A percentile compares a stretch with the other conserved stretches of the same genome.
Evolutionary conservation across 495 filamentous ascomycete genomes (phyloP).

Genomic region (Xylaria bambusicola): DNA sequence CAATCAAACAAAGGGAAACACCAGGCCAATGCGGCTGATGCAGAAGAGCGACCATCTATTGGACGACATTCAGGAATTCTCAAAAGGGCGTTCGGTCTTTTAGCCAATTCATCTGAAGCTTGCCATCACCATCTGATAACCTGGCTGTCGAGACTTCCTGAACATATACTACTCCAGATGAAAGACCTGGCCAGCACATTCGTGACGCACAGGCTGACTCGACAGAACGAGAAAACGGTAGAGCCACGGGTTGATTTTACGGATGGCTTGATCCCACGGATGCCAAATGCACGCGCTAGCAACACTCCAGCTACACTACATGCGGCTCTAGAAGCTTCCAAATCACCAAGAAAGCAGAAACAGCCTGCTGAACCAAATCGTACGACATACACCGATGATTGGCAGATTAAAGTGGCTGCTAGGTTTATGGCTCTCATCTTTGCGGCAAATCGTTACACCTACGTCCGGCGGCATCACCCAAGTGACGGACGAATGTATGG

Average conservation of each 20-base stretch:
- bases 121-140: slow-evolving; percentile 83
- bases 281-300: slow-evolving; percentile 60
- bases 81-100: slow-evolving; percentile 79
- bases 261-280: slow-evolving; percentile 69
- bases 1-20: slow-evolving; percentile 31
- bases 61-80: slow-evolving; percentile 75
- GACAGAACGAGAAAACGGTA: slow-evolving; percentile 70
- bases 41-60: slow-evolving; percentile 23
- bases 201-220: slow-evolving; percentile 76
- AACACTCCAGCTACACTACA: slow-evolving; percentile 70
- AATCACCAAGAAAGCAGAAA: slow-evolving; percentile 37
- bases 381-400: slow-evolving; percentile 78
- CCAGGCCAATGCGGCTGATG: slow-evolving; percentile 24
- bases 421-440: slow-evolving; percentile 83
- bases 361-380: slow-evolving; percentile 56
- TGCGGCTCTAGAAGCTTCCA: slow-evolving; percentile 65
- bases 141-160: slow-evolving; percentile 78
- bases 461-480: slow-evolving; percentile 33
- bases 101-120: slow-evolving; percentile 73
- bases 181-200: slow-evolving; percentile 80
- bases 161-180: slow-evolving; percentile 64
- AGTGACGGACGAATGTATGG: slow-evolving; percentile 44
- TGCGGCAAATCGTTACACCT: slow-evolving; percentile 69
- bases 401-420: slow-evolving; percentile 85
- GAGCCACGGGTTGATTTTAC: slow-evolving; percentile 58